Base-by-base conservation (phyloP, 2,329 filamentous ascomycete species). In the Didymella segeticola region DNA sequence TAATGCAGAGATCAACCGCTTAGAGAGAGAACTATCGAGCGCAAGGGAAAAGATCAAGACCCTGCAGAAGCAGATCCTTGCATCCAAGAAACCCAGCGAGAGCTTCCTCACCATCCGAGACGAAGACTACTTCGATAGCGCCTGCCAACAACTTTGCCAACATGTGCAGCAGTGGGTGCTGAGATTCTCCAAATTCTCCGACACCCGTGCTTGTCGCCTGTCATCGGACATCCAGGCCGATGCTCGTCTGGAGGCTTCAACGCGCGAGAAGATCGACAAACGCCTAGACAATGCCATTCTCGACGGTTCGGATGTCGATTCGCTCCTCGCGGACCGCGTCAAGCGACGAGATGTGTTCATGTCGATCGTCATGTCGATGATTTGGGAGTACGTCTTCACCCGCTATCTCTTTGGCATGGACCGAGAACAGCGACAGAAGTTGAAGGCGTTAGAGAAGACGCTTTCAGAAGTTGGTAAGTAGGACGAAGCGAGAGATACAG, bases 331-430 rank as follows among this genome's bases (percentile, higher is more conserved):
- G 62, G 93, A 99, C 73, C 90, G 96, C 31, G 89, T 97, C 48
- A 88, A 85, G 68, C 88, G 95, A 57, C 87, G 93, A 56, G 93
- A 98, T 73, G 88, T 98, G 53, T 97, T 99, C 82, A 97, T 98
- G 91, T 95, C 92, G 30, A 92, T 99, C 75, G 91, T 93, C 50
- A 98, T 98, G 93, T 95, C 90, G 57, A 97, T 99, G 92, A 88
- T 99, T 45, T 99, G 93, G 93, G 95, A 99, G 76, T 97, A 96
- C 70, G 88, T 99, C 72, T 99, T 99, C 73, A 97, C 93, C 8
- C 87, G 95, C 60, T 99, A 99, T 75, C 86, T 99, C 22, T 99
- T 99, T 73, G 95, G 95, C 67, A 96, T 99, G 91, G 95, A 99
- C 73, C 86, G 93, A 66, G 95, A 98, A 76, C 95, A 99, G 77